These are phyloP conservation scores for Helianthus tuberosus DNA, from an alignment of 129 eudicot genomes.

Conservation along the genomic window DNA sequence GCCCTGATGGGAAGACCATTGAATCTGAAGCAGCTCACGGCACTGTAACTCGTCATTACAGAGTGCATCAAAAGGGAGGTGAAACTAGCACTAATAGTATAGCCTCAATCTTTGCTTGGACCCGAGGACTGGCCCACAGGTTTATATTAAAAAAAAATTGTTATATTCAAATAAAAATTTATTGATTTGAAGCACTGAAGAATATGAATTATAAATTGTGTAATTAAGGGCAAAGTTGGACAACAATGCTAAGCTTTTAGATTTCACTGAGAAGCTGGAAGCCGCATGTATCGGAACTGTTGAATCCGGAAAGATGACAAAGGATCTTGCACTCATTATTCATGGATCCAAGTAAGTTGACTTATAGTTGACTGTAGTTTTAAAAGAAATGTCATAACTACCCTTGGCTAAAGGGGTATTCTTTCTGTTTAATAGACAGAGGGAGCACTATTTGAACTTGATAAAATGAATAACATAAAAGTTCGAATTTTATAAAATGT, in stretches of 20 bases:
- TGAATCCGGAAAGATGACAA: slow-evolving; percentile 89
- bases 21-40: slow-evolving; percentile 98
- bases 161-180: background rate
- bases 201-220: background rate
- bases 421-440: background rate
- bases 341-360: slow-evolving; percentile 73
- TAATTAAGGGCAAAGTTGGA: slow-evolving; percentile 79
- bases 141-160: background rate
- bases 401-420: background rate
- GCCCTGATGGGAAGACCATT: slow-evolving; percentile 96
- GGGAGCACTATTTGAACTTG: too few species aligned
- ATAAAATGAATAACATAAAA: background rate
- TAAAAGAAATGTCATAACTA: background rate
- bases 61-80: slow-evolving; percentile 91
- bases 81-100: slow-evolving; percentile 95
- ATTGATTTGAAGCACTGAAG: background rate
- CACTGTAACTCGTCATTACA: slow-evolving; percentile 82
- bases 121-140: slow-evolving; percentile 96
- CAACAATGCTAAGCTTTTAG: slow-evolving; percentile 62
- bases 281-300: slow-evolving; percentile 79
- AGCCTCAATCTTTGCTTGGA: slow-evolving; percentile 92
- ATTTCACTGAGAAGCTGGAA: slow-evolving; percentile 76
- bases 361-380: background rate
- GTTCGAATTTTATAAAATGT: background rate
- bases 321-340: slow-evolving; percentile 86